Base-by-base conservation (phyloP, 139 green algal genomes). In the Chlamydomonas sp. region DNA sequence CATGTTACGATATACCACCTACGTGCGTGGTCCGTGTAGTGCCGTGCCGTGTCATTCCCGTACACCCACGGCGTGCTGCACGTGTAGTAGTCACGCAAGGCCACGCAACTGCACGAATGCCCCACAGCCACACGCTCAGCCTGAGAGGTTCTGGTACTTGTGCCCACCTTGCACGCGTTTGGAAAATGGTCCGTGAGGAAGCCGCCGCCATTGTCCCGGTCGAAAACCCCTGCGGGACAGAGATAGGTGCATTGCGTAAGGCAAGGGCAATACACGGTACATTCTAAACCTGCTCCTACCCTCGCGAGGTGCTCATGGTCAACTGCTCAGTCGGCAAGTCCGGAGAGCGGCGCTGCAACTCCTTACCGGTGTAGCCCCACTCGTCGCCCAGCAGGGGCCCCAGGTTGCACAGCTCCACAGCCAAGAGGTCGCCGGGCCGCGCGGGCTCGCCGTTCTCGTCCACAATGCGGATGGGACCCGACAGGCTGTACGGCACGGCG, bases 131-230 rank as follows among this genome's bases (percentile, higher is more conserved):
- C 31, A 49, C 31, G 31, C 31, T 49, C 31, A 49, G 31, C 31
- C 74, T 59, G 20, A 2, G n/a, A n/a, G 14, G 49, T 49, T 1
- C 79, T 58, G 63, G 62, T 57, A 2, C 58, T 1, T 6, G n/a
- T 62, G 3, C 67, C 75, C 79, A 69, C 81, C 79, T 97, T 97
- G 64, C 86, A 93, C 16, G 95, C 95, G 8, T 92, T 76, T 2
- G 95, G 95, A 63, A 97, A 97, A 85, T 97, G 93, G 78, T 97
- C 95, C 0, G 95, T 97, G 18, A 97, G 77, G 80, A 97, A 97
- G 60, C 94, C 93, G 63, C 95, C 95, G 74, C 95, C 95, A 71
- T 97, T 97, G 60, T 97, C 95, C 8, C 92, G 85, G 92, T 97
- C 91, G 78, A 97, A 97, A 1, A 89, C 95, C 16, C 95, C 95